Evolutionary conservation across 1,284 basidiomycete genomes (phyloP), one percentile per base, ranked within the genome.

Genomic region (Cryptococcus sp.): DNA sequence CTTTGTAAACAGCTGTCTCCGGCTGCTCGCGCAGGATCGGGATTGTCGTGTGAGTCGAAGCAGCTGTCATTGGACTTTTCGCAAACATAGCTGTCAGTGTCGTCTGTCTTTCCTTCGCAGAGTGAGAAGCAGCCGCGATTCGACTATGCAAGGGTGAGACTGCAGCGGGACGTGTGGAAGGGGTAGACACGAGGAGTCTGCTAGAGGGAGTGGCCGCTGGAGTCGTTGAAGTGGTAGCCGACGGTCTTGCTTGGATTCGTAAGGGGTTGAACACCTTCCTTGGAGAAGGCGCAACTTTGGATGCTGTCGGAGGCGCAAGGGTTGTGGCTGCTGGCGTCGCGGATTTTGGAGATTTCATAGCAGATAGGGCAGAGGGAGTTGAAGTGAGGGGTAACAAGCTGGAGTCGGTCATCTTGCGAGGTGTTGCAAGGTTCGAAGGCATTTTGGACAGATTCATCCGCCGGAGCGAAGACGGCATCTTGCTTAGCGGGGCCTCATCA

Each of bases 401-500:
- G 44, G 43, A 25, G 46, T 46, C 7, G 25, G 37, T 23, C 44
- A 23, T n/a, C 20, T 39, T 10, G 52, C 37, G n/a, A 47, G 43
- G 20, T 47, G 16, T 49, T 5, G 29, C 39, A 16, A 29, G 17
- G n/a, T 8, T 43, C 4, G 22, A 29, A 15, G 52, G 57, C 20
- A 48, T 54, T 41, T 59, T 59, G 29, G 29, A 34, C 29, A 34
- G 29, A 13, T 34, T 34, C 29, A 34, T 34, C 8, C 22, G 41
- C 5, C 51, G 50, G 17, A 56, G 48, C 17, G 54, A 57, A 7
- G 47, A 50, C 11, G 54, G 54, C 54, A 56, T 56, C 39, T 26
- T 56, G 10, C 53, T 52, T 43, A 54, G 34, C 39, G 26, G 41
- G 13, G 25, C 52, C 17, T 58, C 46, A 10, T 19, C 45, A 10